Evolutionary conservation across 306 rosid genomes (phyloP), one percentile per base, ranked within the genome.

Genomic region (Lablab purpureus): DNA sequence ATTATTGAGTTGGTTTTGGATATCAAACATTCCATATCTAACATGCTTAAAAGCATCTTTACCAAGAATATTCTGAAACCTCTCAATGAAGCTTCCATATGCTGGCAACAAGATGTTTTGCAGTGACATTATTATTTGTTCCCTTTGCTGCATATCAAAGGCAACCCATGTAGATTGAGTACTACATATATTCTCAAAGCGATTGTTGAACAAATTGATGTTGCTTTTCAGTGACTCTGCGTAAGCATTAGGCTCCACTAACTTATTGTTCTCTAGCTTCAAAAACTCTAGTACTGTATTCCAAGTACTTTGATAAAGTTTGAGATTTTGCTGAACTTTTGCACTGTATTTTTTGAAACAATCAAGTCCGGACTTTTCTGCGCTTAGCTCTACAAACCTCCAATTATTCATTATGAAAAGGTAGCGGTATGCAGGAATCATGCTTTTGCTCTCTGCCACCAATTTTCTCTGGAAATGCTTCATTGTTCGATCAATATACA

Each of bases 381-480:
- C 10, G 6, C 7, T 2, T 17, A 50, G 32, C 78, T 80, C 88
- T 45, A 90, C 89, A 77, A 84, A 89, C 65, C 86, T 77, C 50
- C 89, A 87, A 71, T 89, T 94, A 78, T 89, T 91, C 92, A 94
- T 85, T 89, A 91, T 80, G 74, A 87, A 90, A 52, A 90, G 55
- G 46, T 68, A 81, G 74, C 85, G 54, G 74, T 89, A 71, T 18
- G 90, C 85, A 21, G 87, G 65, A 75, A 88, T 88, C 74, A 80
- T 70, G 28, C 43, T 8, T 37, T 37, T 37, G 43, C 43, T 32
- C 78, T 79, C 85, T 7, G 85, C 74, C 67, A 81, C 93, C 59
- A 89, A 77, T 71, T 90, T 84, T 68, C 81, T 87, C 80, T 60
- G 85, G 90, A 64, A 90, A 40, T 14, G 85, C 84, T 90, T 88